Evolutionary conservation across 73 alveolate genomes (phyloP).

Genomic region (Paramecium octaurelia): DNA sequence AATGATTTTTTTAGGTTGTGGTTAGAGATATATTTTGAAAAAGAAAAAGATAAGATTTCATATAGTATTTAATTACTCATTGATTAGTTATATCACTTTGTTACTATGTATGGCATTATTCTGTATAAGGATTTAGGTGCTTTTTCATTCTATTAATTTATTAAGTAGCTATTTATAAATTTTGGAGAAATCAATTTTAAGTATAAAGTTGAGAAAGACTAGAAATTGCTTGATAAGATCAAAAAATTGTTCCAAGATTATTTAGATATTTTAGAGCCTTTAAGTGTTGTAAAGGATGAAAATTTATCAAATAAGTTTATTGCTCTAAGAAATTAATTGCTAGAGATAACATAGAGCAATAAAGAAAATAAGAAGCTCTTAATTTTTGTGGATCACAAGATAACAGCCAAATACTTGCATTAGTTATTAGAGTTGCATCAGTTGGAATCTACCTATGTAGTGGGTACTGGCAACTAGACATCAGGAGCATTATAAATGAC

Average conservation of each 20-base stretch:
- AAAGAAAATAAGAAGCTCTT: background rate
- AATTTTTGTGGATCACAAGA: constrained; percentile 40
- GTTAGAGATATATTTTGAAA: background rate
- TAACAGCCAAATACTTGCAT: constrained; percentile 31
- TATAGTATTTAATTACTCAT: background rate
- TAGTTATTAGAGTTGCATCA: background rate
- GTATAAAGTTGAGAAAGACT: background rate
- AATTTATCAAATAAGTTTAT: background rate
- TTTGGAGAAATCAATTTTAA: background rate
- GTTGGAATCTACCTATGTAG: background rate
- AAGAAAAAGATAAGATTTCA: background rate
- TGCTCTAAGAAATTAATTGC: background rate
- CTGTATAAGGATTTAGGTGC: background rate
- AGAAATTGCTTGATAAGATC: background rate
- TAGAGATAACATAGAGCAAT: background rate
- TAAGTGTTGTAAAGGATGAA: background rate
- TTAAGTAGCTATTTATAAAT: background rate
- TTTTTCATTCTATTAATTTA: background rate
- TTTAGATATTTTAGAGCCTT: background rate
- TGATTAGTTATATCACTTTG: background rate
- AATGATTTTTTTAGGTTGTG: background rate
- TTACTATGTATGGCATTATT: background rate
- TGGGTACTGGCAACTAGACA: constrained; percentile 14
- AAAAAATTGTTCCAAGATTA: background rate
- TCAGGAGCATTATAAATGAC: background rate